Base-by-base conservation (phyloP, 2,329 filamentous ascomycete species). In the Talaromyces sp. region DNA sequence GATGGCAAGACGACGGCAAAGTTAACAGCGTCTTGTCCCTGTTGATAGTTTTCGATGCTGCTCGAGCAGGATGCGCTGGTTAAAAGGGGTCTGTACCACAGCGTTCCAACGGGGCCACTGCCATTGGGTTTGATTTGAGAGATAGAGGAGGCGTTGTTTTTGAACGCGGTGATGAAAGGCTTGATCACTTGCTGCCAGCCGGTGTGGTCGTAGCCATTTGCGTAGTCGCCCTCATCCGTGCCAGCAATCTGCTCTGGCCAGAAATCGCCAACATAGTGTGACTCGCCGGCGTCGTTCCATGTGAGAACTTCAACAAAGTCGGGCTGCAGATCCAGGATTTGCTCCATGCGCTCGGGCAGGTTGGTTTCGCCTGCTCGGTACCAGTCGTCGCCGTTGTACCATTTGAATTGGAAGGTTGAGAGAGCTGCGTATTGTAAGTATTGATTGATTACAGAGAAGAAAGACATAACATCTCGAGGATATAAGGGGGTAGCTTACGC, bases 241-340 rank as follows among this genome's bases (percentile, higher is more conserved):
- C 56, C 52, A 7, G 59, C 55, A 29, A 61, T 61, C 8, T 58
- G 59, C 27, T 61, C 50, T 2, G 50, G 59, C 59, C 59, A 61
- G 26, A 58, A 61, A 11, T 55, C 57, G 11, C 59, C 59, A 9
- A 61, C 26, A 21, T 61, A 61, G 41, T 61, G 59, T 1, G 51
- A 55, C 53, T 61, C 59, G 31, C 59, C 59, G 4, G 59, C 59
- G n/a, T 61, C 59, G 14, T 61, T 61, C 59, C 59, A 61, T 27
- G 59, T 61, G 2, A 58, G 21, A 7, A 61, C 51, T 27, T 61
- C 50, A 3, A 61, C 59, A 2, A 58, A 58, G 24, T 61, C 59
- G 17, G 59, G 59, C 11, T 61, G 56, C 14, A 58, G 19, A 11
- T 3, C 17, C 10, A 58, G 31, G 31, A 61, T 51, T n/a, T 58